Conservation (phyloP, 108 stramenopile genomes). For the Nitzschia sp. region DNA sequence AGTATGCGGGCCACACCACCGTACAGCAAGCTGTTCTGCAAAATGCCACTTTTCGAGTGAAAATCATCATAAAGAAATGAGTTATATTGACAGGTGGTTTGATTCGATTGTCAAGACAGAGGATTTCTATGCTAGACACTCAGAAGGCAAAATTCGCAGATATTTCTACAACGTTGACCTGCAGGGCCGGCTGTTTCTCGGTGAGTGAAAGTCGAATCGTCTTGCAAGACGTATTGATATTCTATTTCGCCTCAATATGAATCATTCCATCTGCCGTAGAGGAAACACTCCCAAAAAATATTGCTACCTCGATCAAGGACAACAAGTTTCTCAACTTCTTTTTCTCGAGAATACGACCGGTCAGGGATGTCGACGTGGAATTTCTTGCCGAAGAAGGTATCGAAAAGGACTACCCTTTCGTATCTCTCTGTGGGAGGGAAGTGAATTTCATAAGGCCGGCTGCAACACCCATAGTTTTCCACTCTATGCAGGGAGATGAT, state of each 20-base stretch:
- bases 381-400: conserved; percentile 17
- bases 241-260: background rate
- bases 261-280: conserved; percentile 31
- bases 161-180: conserved; percentile 61
- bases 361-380: background rate
- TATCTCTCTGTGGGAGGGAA: conserved; percentile 48
- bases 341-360: conserved; percentile 31
- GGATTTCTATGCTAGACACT: conserved; percentile 41
- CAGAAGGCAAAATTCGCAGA: conserved; percentile 17
- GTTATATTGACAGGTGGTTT: conserved; percentile 48
- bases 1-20: no score
- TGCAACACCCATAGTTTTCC: conserved; percentile 55
- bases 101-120: conserved; percentile 32
- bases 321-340: conserved; percentile 51
- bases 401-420: conserved; percentile 45
- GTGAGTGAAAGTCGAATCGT: conserved; percentile 22
- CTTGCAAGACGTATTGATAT: background rate
- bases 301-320: conserved; percentile 59
- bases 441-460: conserved; percentile 60
- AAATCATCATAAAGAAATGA: background rate
- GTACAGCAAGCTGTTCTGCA: no score
- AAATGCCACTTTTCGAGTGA: no score
- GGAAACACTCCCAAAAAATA: conserved; percentile 58
- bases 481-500: conserved; percentile 14
- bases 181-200: conserved; percentile 47